phyloP scores from a whole-genome alignment of 768 basidiomycete genomes.

The Leucocoprinus sp. region DNA sequence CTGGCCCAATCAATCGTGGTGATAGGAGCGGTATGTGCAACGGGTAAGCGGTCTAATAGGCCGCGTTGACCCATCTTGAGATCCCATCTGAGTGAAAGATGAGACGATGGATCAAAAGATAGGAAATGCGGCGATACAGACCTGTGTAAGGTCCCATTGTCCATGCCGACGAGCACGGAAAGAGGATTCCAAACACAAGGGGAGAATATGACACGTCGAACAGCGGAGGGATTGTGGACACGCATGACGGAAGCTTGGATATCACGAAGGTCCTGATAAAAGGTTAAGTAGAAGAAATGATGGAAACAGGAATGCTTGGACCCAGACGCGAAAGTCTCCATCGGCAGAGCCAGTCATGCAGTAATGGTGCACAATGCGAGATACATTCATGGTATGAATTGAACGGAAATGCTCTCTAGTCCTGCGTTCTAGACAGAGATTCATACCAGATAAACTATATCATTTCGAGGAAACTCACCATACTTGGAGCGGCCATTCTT shows the following conservation, averaged over 20 bases:
- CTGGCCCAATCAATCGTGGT: constrained; percentile 68
- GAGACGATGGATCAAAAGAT: constrained; percentile 1
- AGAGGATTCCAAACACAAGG: constrained; percentile 56
- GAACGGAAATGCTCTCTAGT: constrained; percentile 66
- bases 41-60: constrained; percentile 59
- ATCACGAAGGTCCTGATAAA: constrained; percentile 63
- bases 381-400: constrained; percentile 62
- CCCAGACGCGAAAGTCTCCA: constrained; percentile 77
- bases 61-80: constrained; percentile 71
- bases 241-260: constrained; percentile 60
- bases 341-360: constrained; percentile 78
- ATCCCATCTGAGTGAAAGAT: constrained; percentile 52
- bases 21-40: constrained; percentile 68
- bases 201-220: constrained; percentile 66
- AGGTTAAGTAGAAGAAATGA: neutral
- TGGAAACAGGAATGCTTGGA: constrained; percentile 22
- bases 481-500: constrained; percentile 60
- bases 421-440: constrained; percentile 40
- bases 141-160: constrained; percentile 66
- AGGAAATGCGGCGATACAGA: constrained; percentile 17
- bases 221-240: constrained; percentile 60
- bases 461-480: constrained; percentile 42
- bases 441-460: neutral
- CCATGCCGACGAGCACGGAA: constrained; percentile 60
- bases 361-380: constrained; percentile 58